These are phyloP conservation scores for Candida fluviatilis DNA, from an alignment of 805 yeast genomes.

Conservation along the genomic window DNA sequence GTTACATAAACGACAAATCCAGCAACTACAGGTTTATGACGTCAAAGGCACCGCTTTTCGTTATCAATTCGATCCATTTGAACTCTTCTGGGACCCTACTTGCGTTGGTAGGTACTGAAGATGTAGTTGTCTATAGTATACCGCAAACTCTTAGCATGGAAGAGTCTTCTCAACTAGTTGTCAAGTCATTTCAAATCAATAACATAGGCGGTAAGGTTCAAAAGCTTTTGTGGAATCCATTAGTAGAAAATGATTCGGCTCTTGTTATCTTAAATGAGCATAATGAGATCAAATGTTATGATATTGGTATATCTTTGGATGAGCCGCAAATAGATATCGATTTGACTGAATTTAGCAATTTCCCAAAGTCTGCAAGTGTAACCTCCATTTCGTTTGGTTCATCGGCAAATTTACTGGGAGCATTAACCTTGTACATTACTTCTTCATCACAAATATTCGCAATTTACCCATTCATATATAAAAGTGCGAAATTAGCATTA, in stretches of 20 bases:
- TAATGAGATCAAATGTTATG: constrained; percentile 16
- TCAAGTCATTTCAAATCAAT: constrained; percentile 11
- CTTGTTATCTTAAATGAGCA: constrained; percentile 21
- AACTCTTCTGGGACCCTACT: constrained; percentile 41
- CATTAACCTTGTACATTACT: constrained; percentile 26
- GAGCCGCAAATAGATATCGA: constrained; percentile 18
- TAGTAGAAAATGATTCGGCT: constrained; percentile 16
- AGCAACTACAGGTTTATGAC: constrained; percentile 18
- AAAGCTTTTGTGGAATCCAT: constrained; percentile 25
- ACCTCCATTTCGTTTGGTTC: constrained; percentile 30
- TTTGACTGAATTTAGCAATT: constrained; percentile 8
- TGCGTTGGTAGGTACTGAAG: constrained; percentile 34
- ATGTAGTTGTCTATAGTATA: constrained; percentile 25
- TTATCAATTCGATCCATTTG: constrained; percentile 28
- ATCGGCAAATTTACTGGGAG: constrained; percentile 16
- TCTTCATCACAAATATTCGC: constrained; percentile 20
- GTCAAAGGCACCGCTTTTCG: constrained; percentile 13
- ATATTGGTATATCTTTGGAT: constrained; percentile 14
- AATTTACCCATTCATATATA: constrained; percentile 24
- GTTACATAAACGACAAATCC: constrained; percentile 17
- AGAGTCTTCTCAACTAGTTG: background rate
- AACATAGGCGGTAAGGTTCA: constrained; percentile 12
- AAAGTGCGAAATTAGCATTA: constrained; percentile 13
- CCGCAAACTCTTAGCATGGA: constrained; percentile 15
- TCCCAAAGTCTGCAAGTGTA: constrained; percentile 11